Conservation (phyloP, 495 filamentous ascomycete genomes). For the Letharia lupina region DNA sequence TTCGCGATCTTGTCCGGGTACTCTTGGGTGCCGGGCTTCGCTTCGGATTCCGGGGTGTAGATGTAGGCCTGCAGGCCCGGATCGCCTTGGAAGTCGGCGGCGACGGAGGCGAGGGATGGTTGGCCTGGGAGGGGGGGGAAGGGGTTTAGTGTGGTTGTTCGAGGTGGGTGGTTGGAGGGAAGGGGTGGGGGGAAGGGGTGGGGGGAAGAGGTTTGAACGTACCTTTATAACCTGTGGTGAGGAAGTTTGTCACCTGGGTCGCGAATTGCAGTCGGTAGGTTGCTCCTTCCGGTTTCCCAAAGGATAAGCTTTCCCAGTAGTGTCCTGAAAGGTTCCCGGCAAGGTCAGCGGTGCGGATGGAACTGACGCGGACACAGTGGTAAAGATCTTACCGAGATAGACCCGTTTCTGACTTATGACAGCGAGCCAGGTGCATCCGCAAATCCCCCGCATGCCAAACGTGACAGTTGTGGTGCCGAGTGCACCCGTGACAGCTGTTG, state of each 20-base stretch:
- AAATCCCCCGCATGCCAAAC: neutral
- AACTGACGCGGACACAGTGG: neutral
- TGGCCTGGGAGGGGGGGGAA: neutral
- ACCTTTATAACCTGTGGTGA: neutral
- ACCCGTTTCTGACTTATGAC: neutral
- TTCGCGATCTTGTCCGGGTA: neutral
- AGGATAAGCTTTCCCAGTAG: neutral
- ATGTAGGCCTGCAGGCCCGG: neutral
- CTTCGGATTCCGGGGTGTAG: neutral
- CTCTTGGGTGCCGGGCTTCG: neutral
- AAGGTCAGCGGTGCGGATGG: no score
- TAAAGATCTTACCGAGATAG: neutral
- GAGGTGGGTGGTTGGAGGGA: no score
- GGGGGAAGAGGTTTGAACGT: neutral
- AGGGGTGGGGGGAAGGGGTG: no score
- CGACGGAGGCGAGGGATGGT: neutral
- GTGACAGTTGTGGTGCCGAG: neutral
- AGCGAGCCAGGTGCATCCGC: conserved; percentile 2
- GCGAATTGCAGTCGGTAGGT: neutral
- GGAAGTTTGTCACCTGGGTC: neutral
- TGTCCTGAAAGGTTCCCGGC: neutral
- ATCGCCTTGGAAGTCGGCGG: neutral
- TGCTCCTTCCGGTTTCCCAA: neutral
- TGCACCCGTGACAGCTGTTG: neutral
- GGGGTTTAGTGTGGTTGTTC: no score